A percentile compares a stretch with the other conserved stretches of the same genome.
These are phyloP conservation scores for Heliamphora pulchella DNA, from an alignment of 179 eudicot species.

Conservation along the genomic window DNA sequence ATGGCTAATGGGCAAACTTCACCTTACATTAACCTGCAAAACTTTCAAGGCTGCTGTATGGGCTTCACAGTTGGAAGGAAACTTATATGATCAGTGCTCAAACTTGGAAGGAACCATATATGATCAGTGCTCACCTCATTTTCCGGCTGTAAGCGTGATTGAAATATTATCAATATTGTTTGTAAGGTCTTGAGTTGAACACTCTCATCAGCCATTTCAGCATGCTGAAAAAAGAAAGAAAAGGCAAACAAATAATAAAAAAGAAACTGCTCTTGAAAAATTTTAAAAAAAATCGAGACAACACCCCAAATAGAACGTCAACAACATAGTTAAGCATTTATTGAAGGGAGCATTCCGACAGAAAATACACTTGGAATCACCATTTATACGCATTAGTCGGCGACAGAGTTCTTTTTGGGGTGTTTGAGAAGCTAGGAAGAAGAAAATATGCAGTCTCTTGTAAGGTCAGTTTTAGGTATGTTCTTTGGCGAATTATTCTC, in stretches of 20 bases:
- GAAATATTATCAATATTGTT: slow-evolving; percentile 82
- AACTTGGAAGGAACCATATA: neutral
- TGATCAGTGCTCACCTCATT: slow-evolving; percentile 50
- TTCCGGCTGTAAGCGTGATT: slow-evolving; percentile 85
- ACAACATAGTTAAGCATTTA: slow-evolving; percentile 5
- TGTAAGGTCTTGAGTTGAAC: slow-evolving; percentile 94
- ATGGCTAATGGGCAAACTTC: neutral
- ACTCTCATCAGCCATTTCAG: slow-evolving; percentile 93
- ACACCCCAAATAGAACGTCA: neutral
- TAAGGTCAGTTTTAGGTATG: neutral
- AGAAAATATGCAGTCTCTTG: slow-evolving; percentile 1
- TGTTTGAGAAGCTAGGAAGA: neutral
- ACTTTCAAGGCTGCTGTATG: neutral
- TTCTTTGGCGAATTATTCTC: neutral
- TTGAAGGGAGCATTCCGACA: neutral
- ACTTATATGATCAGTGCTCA: neutral
- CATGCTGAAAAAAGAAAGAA: slow-evolving; percentile 47
- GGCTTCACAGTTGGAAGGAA: neutral
- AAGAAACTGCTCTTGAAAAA: neutral
- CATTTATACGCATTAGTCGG: neutral
- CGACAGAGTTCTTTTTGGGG: too few species aligned
- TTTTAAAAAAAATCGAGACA: neutral
- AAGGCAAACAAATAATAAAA: slow-evolving; percentile 10
- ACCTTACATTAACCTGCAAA: neutral
- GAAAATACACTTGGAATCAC: neutral